Evolutionary conservation across 1,139 yeast species (phyloP), one percentile per base, ranked within the genome.

Genomic region (Magnusiomyces paraingens): DNA sequence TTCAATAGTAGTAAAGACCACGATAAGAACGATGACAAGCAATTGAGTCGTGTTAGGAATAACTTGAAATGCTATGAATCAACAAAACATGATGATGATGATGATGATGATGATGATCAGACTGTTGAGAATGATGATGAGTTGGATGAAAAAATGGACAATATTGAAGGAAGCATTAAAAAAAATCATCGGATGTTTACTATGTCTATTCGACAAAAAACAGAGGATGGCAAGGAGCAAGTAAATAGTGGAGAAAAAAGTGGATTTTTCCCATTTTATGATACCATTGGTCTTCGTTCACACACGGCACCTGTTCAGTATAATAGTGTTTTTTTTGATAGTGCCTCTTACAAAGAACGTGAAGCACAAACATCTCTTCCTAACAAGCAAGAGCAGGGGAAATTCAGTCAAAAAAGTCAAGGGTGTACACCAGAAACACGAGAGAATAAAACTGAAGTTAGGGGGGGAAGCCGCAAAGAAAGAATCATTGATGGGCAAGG

Each of bases 171-270:
- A 5, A 36, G 17, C 12, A 5, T 14, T 36, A 20, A 42, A 18
- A 26, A 21, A 18, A 42, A 42, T 6, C 26, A 42, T 21, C 17
- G 32, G n/a, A 42, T 42, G 22, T 42, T 42, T 42, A 42, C 26
- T 4, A 42, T 42, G 46, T 21, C 26, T 21, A 15, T 42, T 42
- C 32, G 46, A 14, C 32, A 42, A 42, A 42, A 42, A 42, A 42
- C 26, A 2, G 32, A 26, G 10, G 10, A 8, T 21, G 46, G 46
- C 4, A 26, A 42, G n/a, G 46, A 42, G 2, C 17, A 21, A 15
- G 21, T 42, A 6, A 42, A 21, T 18, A 42, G 46, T 42, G 46
- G 46, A 42, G 46, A 42, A 42, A 42, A 42, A 15, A 42, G 46
- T 20, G 32, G 46, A 6, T 42, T 42, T 42, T 42, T 42, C 32